These are phyloP conservation scores for Epicoccum nigrum DNA, from an alignment of 2,329 filamentous ascomycete species.

Conservation along the genomic window DNA sequence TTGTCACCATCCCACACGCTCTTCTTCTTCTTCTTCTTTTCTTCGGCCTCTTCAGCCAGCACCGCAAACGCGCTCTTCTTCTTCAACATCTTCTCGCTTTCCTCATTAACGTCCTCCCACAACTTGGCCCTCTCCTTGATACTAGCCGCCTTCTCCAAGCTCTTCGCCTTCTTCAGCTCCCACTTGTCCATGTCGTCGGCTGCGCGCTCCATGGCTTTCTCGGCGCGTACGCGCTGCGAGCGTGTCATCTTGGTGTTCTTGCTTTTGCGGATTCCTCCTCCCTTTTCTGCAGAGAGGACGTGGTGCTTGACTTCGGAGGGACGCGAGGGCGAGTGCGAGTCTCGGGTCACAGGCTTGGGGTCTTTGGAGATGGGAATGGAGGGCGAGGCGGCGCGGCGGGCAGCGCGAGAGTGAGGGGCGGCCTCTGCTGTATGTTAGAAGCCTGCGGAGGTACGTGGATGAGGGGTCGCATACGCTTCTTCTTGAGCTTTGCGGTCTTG, in stretches of 20 bases:
- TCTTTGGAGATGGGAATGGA: conserved; percentile 69
- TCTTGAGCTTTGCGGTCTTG: conserved; percentile 56
- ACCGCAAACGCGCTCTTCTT: not conserved
- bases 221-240: conserved; percentile 58
- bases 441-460: not conserved
- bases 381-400: conserved; percentile 73
- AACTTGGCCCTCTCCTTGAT: conserved; percentile 56
- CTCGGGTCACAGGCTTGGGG: conserved; percentile 45
- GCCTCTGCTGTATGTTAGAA: conserved; percentile 53
- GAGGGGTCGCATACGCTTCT: conserved; percentile 43
- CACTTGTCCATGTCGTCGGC: conserved; percentile 61
- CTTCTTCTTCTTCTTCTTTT: conserved; percentile 29
- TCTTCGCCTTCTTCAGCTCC: conserved; percentile 62
- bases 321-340: conserved; percentile 8
- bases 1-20: conserved; percentile 38
- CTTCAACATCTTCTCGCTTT: conserved; percentile 15
- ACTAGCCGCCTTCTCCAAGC: conserved; percentile 54
- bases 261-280: conserved; percentile 73
- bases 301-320: conserved; percentile 48
- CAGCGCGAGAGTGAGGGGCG: conserved; percentile 75
- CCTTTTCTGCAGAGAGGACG: conserved; percentile 72
- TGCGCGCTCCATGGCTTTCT: conserved; percentile 58
- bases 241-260: conserved; percentile 56
- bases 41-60: conserved; percentile 13
- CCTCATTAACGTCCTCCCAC: conserved; percentile 48